Base-by-base conservation (phyloP, 805 yeast genomes). In the Teunomyces gatunensis region DNA sequence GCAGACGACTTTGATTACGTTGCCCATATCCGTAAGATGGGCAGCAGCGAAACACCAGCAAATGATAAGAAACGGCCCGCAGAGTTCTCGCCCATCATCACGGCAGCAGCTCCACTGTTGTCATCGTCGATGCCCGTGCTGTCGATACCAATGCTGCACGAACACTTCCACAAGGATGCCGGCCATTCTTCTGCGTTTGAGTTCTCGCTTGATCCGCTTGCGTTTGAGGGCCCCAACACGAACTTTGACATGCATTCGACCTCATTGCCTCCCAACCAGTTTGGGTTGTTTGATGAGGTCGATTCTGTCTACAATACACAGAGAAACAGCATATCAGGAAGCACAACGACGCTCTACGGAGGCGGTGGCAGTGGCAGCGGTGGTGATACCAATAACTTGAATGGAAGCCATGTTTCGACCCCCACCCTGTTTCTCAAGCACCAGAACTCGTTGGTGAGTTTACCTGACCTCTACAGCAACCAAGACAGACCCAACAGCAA, bases 1-100 rank as follows among this genome's bases (percentile, higher is more conserved):
- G 69, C 43, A 13, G 83, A 74, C 32, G 84, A 81, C 42, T 83
- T 83, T 52, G 84, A 82, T 59, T 83, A 83, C 54, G 79, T 81
- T 11, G 85, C 85, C 6, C 87, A 83, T 54, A 82, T 83, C 29
- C 75, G 79, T 53, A 73, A 73, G 49, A 76, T 83, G 56, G 82
- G 83, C 17, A 75, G 72, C 54, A 73, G 69, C 23, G 73, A 65
- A 32, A 27, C 33, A 4, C 42, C 45, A 12, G 35, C 29, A n/a
- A 50, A 47, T 28, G 27, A 25, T 36, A 50, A 53, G 45, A 59
- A 59, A 44, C 44, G 64, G 18, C 61, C 61, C 5, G 60, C 59
- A 6, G 60, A 58, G 23, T 60, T 59, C 39, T 56, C 62, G 5
- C 63, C 64, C 11, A 23, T 53, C 42, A 47, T 55, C 9, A 42